Evolutionary conservation across 106 monocot genomes (phyloP).

Genomic region (Dioscorea alata): DNA sequence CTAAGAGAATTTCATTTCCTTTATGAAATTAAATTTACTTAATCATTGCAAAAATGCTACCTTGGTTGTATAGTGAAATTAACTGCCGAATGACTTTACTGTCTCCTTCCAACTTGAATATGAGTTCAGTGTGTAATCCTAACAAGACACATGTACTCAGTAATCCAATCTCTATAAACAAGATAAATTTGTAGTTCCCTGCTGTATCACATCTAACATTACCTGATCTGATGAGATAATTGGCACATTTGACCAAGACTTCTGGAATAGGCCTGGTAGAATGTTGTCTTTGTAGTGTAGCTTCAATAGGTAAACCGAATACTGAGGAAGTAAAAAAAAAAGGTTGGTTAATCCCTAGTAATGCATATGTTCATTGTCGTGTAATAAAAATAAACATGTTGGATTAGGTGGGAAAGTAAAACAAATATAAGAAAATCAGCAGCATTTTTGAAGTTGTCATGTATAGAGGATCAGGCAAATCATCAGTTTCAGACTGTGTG

Average conservation of each 20-base stretch:
- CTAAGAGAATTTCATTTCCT: background rate
- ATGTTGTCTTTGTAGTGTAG: conserved; percentile 63
- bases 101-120: conserved; percentile 83
- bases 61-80: conserved; percentile 83
- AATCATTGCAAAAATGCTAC: conserved; percentile 16
- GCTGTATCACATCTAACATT: background rate
- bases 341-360: no score
- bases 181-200: background rate
- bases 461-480: no score
- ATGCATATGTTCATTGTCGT: no score
- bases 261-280: conserved; percentile 62
- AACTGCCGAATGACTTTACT: conserved; percentile 57
- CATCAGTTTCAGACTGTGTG: no score
- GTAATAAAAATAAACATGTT: no score
- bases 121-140: conserved; percentile 69
- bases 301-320: conserved; percentile 85
- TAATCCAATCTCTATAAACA: background rate
- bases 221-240: conserved; percentile 84
- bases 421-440: no score
- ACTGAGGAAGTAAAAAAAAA: conserved; percentile 28
- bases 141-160: conserved; percentile 7
- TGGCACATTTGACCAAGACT: conserved; percentile 78
- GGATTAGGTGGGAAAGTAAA: no score
- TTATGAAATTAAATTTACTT: background rate
- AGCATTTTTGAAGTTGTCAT: no score